Evolutionary conservation across 1,284 basidiomycete species (phyloP).

Genomic region (Clitocybe nebularis): DNA sequence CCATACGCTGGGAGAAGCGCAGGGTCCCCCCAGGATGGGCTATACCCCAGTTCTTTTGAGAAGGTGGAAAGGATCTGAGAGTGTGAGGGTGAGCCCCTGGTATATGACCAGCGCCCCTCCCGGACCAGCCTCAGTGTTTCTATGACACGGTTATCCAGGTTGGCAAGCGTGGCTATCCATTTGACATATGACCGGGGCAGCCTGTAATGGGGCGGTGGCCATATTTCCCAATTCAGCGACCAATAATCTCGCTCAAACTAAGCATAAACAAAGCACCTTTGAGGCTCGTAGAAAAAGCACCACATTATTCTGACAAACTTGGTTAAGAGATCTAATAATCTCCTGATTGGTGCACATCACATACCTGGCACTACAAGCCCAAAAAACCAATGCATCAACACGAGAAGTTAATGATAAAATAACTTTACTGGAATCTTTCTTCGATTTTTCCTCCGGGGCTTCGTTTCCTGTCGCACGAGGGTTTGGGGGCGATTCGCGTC

Average conservation of each 20-base stretch:
- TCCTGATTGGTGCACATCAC: slow-evolving; percentile 18
- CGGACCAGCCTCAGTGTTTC: slow-evolving; percentile 49
- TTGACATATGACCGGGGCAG: slow-evolving; percentile 70
- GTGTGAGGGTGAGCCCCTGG: slow-evolving; percentile 33
- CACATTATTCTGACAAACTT: slow-evolving; percentile 65
- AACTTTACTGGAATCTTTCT: slow-evolving; percentile 10
- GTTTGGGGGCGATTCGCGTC: background rate
- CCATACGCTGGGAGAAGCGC: slow-evolving; percentile 55
- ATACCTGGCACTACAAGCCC: slow-evolving; percentile 70
- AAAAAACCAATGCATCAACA: slow-evolving; percentile 68
- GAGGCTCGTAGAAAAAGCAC: slow-evolving; percentile 76
- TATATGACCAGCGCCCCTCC: slow-evolving; percentile 56
- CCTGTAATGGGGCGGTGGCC: slow-evolving; percentile 29
- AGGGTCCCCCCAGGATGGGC: slow-evolving; percentile 61
- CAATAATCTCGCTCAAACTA: background rate
- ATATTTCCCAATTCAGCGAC: background rate
- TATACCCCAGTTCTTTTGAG: slow-evolving; percentile 53
- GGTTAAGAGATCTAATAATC: slow-evolving; percentile 4
- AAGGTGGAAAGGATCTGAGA: slow-evolving; percentile 40
- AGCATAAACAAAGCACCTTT: too few species aligned
- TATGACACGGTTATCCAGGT: slow-evolving; percentile 58
- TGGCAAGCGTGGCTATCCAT: slow-evolving; percentile 71
- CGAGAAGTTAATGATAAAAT: slow-evolving; percentile 36
- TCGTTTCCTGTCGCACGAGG: slow-evolving; percentile 10
- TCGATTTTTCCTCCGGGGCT: slow-evolving; percentile 18